Evolutionary conservation across 2,329 filamentous ascomycete species (phyloP), one percentile per base, ranked within the genome.

Genomic region (Aspergillus pseudoviridinutans): DNA sequence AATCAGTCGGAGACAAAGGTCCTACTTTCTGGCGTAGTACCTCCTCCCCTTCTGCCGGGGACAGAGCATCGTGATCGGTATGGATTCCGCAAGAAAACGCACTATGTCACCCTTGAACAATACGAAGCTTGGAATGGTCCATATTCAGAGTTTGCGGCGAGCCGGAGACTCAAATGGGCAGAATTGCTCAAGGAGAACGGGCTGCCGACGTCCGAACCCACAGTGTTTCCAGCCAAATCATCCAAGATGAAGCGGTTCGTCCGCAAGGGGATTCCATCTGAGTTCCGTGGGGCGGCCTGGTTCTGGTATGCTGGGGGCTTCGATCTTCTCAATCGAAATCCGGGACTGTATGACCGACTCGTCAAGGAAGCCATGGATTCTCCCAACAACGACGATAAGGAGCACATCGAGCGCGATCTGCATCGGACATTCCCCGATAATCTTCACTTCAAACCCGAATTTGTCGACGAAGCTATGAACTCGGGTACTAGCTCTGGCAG

Each of bases 371-470:
- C 90, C 35, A 87, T 89, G 68, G 80, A 84, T 17, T 77, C 79
- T 55, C 78, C 87, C n/a, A 85, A 78, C 65, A 83, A 87, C 63
- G 84, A 90, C 53, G 91, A 97, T 66, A 82, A 88, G 47, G 93
- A 97, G 68, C 89, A 92, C 51, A 96, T 97, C 66, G 93, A 97
- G 77, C 87, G 93, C 50, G 93, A 97, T 73, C 80, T 97, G 24
- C 90, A 97, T 75, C 86, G 93, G 44, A 97, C 93, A 0, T 97
- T 97, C 68, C 93, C 93, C 0, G 93, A 97, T 77, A 97, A 97
- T 66, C 82, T 95, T 56, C 87, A 86, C 63, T 97, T 97, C 78
- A 94, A 94, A 68, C 89, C 91, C 7, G 77, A 83, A 59, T 67
- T 57, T 61, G 66, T 51, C 55, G 59, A 56, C 46, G 60, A 63